A percentile compares a stretch with the other conserved stretches of the same genome.
phyloP scores from a whole-genome alignment of 2,329 filamentous ascomycete species.

The Cercospora sp. region DNA sequence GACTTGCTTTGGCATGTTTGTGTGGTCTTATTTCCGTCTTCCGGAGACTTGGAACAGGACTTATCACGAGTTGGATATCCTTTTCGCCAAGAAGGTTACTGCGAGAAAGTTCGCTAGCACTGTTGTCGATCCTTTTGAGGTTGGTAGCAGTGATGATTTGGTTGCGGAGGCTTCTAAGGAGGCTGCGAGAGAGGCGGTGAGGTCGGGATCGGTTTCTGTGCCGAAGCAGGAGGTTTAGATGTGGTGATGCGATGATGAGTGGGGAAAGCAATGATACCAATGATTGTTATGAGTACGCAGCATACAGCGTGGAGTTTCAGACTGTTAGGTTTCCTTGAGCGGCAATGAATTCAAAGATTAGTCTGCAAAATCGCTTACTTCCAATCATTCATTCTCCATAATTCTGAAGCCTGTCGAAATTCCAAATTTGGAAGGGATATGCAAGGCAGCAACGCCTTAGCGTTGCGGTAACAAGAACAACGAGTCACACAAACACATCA shows the following conservation, averaged over 20 bases:
- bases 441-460: neutral
- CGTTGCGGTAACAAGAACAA: neutral
- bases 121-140: slow-evolving; percentile 3
- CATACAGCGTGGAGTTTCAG: neutral
- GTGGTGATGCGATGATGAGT: neutral
- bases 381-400: neutral
- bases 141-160: slow-evolving; percentile 6
- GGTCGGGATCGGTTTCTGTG: neutral
- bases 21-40: slow-evolving; percentile 7
- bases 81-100: slow-evolving; percentile 53
- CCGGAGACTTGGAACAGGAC: slow-evolving; percentile 58
- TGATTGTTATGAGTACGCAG: neutral
- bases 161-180: slow-evolving; percentile 9
- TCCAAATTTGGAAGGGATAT: neutral
- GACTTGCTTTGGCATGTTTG: slow-evolving; percentile 26
- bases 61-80: slow-evolving; percentile 57
- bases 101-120: slow-evolving; percentile 43
- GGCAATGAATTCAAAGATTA: neutral
- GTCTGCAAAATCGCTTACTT: neutral
- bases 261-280: neutral
- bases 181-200: slow-evolving; percentile 2
- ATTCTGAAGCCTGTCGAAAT: neutral
- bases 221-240: slow-evolving; percentile 5
- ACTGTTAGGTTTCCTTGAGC: neutral
- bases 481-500: neutral